Evolutionary conservation across 768 basidiomycete genomes (phyloP).

Genomic region (Multifurca ochricompacta): DNA sequence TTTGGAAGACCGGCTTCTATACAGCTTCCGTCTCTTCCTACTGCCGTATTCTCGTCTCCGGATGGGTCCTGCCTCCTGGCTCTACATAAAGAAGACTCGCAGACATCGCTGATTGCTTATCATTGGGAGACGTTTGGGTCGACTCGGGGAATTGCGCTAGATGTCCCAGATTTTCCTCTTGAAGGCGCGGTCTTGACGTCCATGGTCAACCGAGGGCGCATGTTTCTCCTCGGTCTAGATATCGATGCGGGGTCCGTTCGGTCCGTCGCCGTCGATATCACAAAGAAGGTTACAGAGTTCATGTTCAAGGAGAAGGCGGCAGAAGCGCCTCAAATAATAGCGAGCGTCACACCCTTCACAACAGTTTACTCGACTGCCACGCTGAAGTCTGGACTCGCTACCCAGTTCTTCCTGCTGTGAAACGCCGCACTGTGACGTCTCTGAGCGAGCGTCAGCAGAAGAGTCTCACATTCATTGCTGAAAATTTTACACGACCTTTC

Average conservation of each 20-base stretch:
- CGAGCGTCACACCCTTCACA: constrained; percentile 31
- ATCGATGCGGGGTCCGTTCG: constrained; percentile 25
- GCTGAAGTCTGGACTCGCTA: constrained; percentile 9
- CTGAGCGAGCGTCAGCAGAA: constrained; percentile 26
- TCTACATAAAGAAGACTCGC: constrained; percentile 20
- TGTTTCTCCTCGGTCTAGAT: constrained; percentile 40
- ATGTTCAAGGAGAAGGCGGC: constrained; percentile 39
- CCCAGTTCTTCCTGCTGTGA: constrained; percentile 13
- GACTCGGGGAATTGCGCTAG: constrained; percentile 34
- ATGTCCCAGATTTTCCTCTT: constrained; percentile 26
- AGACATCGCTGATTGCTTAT: constrained; percentile 31
- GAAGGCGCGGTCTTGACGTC: constrained; percentile 36
- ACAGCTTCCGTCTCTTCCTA: constrained; percentile 30
- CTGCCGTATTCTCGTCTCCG: constrained; percentile 38
- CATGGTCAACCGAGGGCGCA: constrained; percentile 33
- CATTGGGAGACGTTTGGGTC: constrained; percentile 55
- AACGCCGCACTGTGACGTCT: constrained; percentile 7
- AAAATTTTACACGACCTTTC: constrained; percentile 32
- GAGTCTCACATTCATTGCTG: constrained; percentile 39
- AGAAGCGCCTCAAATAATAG: constrained; percentile 17
- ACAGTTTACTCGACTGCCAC: constrained; percentile 23
- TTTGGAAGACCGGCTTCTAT: constrained; percentile 37
- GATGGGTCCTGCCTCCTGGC: constrained; percentile 48
- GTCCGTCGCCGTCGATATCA: constrained; percentile 47
- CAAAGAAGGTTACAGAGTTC: constrained; percentile 48